Conservation (phyloP, 2,329 filamentous ascomycete species). For the Hirsutella minnesotensis region DNA sequence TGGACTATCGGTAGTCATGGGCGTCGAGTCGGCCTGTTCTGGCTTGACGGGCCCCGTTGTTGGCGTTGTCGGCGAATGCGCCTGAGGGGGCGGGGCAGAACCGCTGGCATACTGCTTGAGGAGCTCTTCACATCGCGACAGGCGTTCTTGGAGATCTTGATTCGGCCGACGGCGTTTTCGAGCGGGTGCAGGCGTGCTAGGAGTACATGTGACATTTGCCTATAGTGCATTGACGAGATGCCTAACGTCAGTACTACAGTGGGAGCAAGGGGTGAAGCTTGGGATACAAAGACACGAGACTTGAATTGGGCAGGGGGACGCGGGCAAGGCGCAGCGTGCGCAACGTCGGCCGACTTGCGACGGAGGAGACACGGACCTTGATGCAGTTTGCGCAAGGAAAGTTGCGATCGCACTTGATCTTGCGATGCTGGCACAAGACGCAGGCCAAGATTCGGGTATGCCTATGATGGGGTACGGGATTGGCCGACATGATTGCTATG, state of each 20-base stretch:
- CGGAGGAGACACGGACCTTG: too few relatives aligned
- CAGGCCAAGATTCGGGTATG: slow-evolving; percentile 38
- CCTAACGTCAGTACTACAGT: neutral
- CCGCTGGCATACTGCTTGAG: slow-evolving; percentile 42
- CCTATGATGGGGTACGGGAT: slow-evolving; percentile 19
- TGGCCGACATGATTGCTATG: slow-evolving; percentile 18
- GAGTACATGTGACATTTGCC: slow-evolving; percentile 48
- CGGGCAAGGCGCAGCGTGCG: too few relatives aligned
- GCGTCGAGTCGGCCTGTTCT: slow-evolving; percentile 14
- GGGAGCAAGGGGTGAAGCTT: neutral
- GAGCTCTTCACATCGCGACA: slow-evolving; percentile 46
- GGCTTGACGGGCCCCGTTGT: slow-evolving; percentile 9
- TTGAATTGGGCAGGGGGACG: slow-evolving; percentile 1
- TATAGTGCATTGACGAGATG: slow-evolving; percentile 14
- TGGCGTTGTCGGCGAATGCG: slow-evolving; percentile 7
- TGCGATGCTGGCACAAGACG: slow-evolving; percentile 47
- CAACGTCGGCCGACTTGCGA: too few relatives aligned
- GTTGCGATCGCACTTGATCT: slow-evolving; percentile 50
- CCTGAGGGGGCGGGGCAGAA: slow-evolving; percentile 14
- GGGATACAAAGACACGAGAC: neutral
- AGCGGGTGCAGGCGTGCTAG: slow-evolving; percentile 47
- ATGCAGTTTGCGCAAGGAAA: slow-evolving; percentile 48
- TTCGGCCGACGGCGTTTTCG: slow-evolving; percentile 48
- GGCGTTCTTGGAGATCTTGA: slow-evolving; percentile 48
- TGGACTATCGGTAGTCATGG: slow-evolving; percentile 15